Evolutionary conservation across 148 eudicot genomes (phyloP).

Genomic region (Fagopyrum homotropicum): DNA sequence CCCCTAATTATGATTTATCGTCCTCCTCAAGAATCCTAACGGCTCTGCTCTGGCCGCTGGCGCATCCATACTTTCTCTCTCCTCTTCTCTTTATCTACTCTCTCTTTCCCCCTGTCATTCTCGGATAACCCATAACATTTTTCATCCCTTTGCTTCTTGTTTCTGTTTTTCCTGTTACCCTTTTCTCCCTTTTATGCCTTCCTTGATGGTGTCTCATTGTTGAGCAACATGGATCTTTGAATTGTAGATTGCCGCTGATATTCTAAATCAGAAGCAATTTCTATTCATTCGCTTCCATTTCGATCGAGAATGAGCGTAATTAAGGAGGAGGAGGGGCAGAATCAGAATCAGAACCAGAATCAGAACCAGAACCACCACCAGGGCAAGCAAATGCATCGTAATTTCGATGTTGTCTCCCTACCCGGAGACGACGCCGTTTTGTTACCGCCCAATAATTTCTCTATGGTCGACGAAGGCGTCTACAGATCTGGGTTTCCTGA

Average conservation of each 20-base stretch:
- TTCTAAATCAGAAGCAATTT: background rate
- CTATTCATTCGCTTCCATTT: background rate
- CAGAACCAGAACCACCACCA: background rate
- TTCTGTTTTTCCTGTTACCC: background rate
- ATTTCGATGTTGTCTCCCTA: too few species aligned
- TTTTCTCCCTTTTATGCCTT: background rate
- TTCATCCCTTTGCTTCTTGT: background rate
- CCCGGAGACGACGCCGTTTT: conserved; percentile 15
- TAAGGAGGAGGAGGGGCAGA: background rate
- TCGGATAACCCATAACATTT: too few species aligned
- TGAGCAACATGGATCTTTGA: background rate
- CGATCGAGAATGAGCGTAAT: background rate
- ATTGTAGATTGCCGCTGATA: background rate
- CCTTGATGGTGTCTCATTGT: background rate
- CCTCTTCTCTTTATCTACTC: background rate
- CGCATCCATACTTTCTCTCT: background rate
- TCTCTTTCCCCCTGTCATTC: background rate
- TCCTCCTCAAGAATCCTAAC: background rate
- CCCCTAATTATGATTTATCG: background rate
- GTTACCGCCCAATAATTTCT: conserved; percentile 54
- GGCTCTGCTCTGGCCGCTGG: background rate
- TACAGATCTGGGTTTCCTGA: conserved; percentile 80
- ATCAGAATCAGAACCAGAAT: background rate
- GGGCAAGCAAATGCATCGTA: background rate
- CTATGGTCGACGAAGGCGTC: conserved; percentile 63